A percentile compares a stretch with the other conserved stretches of the same genome.
phyloP scores from a whole-genome alignment of 2,329 filamentous ascomycete genomes.

The Fusarium sp. region DNA sequence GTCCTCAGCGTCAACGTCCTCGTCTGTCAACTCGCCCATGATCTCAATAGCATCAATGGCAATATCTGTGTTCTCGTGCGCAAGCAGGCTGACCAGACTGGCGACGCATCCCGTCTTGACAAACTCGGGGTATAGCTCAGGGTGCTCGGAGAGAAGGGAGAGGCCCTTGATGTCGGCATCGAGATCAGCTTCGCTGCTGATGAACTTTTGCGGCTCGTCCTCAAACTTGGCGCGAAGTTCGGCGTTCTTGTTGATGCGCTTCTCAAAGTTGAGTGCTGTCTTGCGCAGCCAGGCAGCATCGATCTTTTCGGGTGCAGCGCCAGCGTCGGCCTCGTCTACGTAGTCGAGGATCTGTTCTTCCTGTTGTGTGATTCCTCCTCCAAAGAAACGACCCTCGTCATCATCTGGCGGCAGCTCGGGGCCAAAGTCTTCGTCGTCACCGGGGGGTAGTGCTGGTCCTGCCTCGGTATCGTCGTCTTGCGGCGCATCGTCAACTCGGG shows the following conservation, averaged over 20 bases:
- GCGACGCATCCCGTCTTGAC: slow-evolving; percentile 77
- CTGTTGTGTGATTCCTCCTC: slow-evolving; percentile 84
- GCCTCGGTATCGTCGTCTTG: slow-evolving; percentile 64
- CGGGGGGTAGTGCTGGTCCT: slow-evolving; percentile 58
- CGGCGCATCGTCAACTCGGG: slow-evolving; percentile 54
- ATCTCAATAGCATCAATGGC: slow-evolving; percentile 92
- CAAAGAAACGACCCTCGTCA: slow-evolving; percentile 95
- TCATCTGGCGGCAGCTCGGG: slow-evolving; percentile 60
- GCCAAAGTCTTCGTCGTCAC: slow-evolving; percentile 62
- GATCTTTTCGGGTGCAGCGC: slow-evolving; percentile 74
- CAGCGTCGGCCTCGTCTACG: slow-evolving; percentile 68
- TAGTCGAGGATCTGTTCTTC: slow-evolving; percentile 89
- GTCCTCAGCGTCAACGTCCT: slow-evolving; percentile 85
- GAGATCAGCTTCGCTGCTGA: slow-evolving; percentile 87
- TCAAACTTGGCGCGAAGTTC: slow-evolving; percentile 89
- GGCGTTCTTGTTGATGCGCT: slow-evolving; percentile 89
- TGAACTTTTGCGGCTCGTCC: slow-evolving; percentile 82
- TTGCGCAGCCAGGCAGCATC: slow-evolving; percentile 86
- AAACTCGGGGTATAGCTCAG: slow-evolving; percentile 84
- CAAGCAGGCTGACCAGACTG: slow-evolving; percentile 82
- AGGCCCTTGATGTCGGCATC: slow-evolving; percentile 89
- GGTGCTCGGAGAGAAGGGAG: slow-evolving; percentile 87
- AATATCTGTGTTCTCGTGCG: slow-evolving; percentile 97
- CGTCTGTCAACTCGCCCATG: slow-evolving; percentile 89
- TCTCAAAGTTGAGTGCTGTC: slow-evolving; percentile 86